phyloP scores from a whole-genome alignment of 2,329 filamentous ascomycete genomes.

The Pseudopithomyces chartarum region DNA sequence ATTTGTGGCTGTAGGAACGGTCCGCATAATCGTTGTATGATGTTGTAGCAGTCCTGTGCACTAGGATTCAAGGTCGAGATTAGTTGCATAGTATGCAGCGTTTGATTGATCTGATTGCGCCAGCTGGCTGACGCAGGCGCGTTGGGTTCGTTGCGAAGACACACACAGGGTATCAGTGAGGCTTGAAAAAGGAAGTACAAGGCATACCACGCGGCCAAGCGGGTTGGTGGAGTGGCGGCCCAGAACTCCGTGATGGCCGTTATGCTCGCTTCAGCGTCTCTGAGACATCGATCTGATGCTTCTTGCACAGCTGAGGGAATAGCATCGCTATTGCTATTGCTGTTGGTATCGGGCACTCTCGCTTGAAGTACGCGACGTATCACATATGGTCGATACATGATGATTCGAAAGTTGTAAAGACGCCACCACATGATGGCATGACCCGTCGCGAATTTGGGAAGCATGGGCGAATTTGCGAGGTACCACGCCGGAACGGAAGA shows the following conservation, averaged over 20 bases:
- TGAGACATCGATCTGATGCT: constrained; percentile 45
- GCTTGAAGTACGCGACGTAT: constrained; percentile 44
- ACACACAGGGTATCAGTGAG: constrained; percentile 55
- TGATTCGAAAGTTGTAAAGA: constrained; percentile 52
- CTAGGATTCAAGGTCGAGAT: constrained; percentile 49
- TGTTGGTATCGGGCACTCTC: constrained; percentile 11
- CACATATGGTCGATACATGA: constrained; percentile 55
- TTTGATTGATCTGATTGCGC: constrained; percentile 48
- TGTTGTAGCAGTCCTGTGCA: constrained; percentile 49
- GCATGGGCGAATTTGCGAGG: constrained; percentile 35
- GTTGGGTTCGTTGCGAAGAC: constrained; percentile 51
- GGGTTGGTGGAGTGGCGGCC: constrained; percentile 43
- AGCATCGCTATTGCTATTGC: constrained; percentile 10
- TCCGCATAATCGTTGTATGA: constrained; percentile 51
- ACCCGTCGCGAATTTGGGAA: constrained; percentile 45
- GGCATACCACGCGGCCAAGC: constrained; percentile 53
- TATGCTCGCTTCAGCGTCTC: constrained; percentile 50
- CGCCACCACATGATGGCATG: constrained; percentile 53
- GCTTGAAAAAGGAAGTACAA: constrained; percentile 56
- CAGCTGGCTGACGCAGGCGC: constrained; percentile 46
- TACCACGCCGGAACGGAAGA: constrained; percentile 46
- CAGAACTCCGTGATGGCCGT: constrained; percentile 48
- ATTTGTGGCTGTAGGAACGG: constrained; percentile 11
- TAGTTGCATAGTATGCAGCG: constrained; percentile 45
- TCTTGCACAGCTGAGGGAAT: constrained; percentile 29